phyloP scores from a whole-genome alignment of 2,329 filamentous ascomycete genomes.

The Cladobotryum mycophilum region DNA sequence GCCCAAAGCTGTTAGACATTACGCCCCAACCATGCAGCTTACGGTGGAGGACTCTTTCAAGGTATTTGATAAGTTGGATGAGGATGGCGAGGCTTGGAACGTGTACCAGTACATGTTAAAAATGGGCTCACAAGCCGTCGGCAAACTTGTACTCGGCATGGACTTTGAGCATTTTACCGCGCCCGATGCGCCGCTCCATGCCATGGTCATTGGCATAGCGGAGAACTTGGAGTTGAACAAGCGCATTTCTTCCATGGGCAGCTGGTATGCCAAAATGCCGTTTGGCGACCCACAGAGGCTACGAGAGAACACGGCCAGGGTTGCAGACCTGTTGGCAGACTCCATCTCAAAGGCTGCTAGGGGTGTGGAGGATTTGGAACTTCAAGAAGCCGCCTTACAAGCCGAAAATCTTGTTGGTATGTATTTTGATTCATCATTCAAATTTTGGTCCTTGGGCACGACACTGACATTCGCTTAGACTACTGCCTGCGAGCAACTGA shows the following conservation, averaged over 20 bases:
- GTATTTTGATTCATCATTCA: not conserved
- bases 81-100: constrained; percentile 40
- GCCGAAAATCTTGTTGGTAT: constrained; percentile 33
- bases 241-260: constrained; percentile 37
- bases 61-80: constrained; percentile 46
- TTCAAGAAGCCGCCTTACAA: constrained; percentile 44
- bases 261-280: constrained; percentile 51
- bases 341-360: constrained; percentile 32
- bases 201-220: constrained; percentile 46
- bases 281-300: constrained; percentile 50
- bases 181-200: constrained; percentile 41
- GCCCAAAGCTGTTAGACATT: constrained; percentile 55
- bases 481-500: constrained; percentile 49
- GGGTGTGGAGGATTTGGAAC: constrained; percentile 33
- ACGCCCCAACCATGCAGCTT: constrained; percentile 52
- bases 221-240: constrained; percentile 51
- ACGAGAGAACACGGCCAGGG: constrained; percentile 24
- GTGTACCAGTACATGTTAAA: constrained; percentile 47
- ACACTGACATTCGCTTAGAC: constrained; percentile 28
- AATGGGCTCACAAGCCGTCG: constrained; percentile 39
- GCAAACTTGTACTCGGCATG: constrained; percentile 38
- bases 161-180: constrained; percentile 40
- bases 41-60: constrained; percentile 45
- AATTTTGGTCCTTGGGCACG: not conserved
- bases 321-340: constrained; percentile 32